Evolutionary conservation across 2,329 filamentous ascomycete genomes (phyloP), one percentile per base, ranked within the genome.

Genomic region (Epichloe typhina): DNA sequence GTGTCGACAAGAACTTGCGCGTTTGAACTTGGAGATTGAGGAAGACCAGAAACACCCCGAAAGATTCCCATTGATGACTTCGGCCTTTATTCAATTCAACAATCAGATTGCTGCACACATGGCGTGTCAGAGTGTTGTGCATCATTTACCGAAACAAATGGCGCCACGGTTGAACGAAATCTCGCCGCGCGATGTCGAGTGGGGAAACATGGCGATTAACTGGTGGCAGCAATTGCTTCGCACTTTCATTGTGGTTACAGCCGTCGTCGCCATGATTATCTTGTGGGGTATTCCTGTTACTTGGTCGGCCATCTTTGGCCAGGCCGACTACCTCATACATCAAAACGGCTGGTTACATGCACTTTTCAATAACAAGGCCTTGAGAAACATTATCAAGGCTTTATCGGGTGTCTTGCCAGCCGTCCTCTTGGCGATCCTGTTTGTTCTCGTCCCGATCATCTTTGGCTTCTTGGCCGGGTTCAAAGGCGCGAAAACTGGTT

Each of bases 61-160:
- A 57, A 81, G 84, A 4, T 97, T 88, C 55, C 90, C 91, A 0
- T 70, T 90, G 45, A 94, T 96, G 89, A 95, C 87, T 61, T 95
- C 91, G 1, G 93, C 93, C 0, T 98, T 98, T 59, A 89, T 98
- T 54, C 93, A 98, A 64, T 98, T 98, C 75, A 95, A 98, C 62
- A 86, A 96, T 62, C 93, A 98, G 64, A 87, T 96, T 2, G 90
- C 91, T 5, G 93, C 93, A 0, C 93, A 98, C 61, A 97, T 98
- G 93, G 93, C 91, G 52, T 96, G 89, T 64, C 93, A 98, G 64
- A 83, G 88, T 46, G 76, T 94, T 44, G 89, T 86, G 39, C 89
- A 97, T 64, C 93, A 98, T 60, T 67, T 95, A 1, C 93, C 93
- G 1, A 87, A 87, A 59, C 86, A 95, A 44, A 98, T 98, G 93